These are phyloP conservation scores for Ceratocystis eucalypticola DNA, from an alignment of 2,329 filamentous ascomycete species.

Conservation along the genomic window DNA sequence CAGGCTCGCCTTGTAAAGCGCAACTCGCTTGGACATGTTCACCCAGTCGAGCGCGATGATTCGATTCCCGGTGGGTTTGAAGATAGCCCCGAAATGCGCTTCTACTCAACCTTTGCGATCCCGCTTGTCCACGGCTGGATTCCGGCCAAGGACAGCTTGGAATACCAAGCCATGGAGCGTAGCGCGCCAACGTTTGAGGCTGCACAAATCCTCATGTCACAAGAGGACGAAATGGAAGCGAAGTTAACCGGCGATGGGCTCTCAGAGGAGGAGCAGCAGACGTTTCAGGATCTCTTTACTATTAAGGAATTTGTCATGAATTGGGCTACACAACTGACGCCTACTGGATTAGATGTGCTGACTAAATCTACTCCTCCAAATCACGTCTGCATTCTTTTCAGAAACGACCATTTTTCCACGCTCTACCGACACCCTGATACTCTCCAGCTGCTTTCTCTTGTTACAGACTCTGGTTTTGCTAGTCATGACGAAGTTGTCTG, in stretches of 20 bases:
- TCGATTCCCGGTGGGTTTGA: constrained; percentile 63
- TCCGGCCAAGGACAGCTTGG: constrained; percentile 51
- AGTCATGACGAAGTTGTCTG: constrained; percentile 84
- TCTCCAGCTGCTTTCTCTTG: constrained; percentile 62
- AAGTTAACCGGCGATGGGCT: constrained; percentile 53
- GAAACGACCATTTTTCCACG: constrained; percentile 95
- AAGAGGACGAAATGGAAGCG: constrained; percentile 74
- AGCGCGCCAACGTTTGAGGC: constrained; percentile 81
- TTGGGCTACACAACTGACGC: constrained; percentile 78
- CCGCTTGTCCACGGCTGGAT: constrained; percentile 91
- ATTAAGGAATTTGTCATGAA: constrained; percentile 72
- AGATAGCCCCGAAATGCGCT: constrained; percentile 71
- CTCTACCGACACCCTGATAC: constrained; percentile 77
- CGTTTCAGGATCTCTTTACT: constrained; percentile 68
- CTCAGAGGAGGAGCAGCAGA: constrained; percentile 57
- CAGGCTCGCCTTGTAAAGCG: constrained; percentile 35
- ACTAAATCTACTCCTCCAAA: constrained; percentile 57
- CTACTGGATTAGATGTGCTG: constrained; percentile 65
- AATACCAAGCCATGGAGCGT: constrained; percentile 55
- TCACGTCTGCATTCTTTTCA: constrained; percentile 78
- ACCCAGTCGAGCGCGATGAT: constrained; percentile 36
- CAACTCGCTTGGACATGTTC: constrained; percentile 39
- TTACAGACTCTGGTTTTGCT: constrained; percentile 86
- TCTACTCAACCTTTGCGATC: constrained; percentile 80
- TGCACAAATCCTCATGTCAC: constrained; percentile 75